These are phyloP conservation scores for Phylloporus rhodoxanthus DNA, from an alignment of 768 basidiomycete species.

Conservation along the genomic window DNA sequence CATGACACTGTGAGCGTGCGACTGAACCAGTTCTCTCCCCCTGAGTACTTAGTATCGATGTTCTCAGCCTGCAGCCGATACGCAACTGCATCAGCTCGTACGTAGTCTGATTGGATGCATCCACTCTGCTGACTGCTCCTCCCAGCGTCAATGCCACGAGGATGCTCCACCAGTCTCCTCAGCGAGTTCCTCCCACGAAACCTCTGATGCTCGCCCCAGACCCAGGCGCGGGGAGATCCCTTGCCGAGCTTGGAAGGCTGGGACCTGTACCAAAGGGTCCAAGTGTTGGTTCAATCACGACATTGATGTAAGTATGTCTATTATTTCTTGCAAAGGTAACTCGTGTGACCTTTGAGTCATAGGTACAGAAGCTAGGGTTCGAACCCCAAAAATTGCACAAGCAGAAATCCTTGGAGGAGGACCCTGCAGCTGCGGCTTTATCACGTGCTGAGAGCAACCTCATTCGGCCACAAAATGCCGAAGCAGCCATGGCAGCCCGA, in stretches of 20 bases:
- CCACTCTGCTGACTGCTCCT: too few species aligned
- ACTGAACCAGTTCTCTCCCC: background rate
- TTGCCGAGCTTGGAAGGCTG: conserved; percentile 34
- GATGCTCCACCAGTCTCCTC: background rate
- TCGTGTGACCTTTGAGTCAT: background rate
- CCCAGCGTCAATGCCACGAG: background rate
- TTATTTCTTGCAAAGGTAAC: background rate
- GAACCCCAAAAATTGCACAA: background rate
- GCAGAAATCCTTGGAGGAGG: background rate
- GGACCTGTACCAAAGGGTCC: conserved; percentile 33
- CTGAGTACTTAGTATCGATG: background rate
- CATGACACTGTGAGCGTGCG: conserved; percentile 11
- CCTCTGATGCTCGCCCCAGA: conserved; percentile 17
- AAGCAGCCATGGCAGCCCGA: conserved; percentile 10
- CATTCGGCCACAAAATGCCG: conserved; percentile 7
- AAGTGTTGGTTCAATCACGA: conserved; percentile 33
- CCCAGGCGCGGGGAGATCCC: conserved; percentile 17
- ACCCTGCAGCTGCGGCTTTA: background rate
- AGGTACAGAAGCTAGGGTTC: conserved; percentile 8
- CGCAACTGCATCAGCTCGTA: background rate
- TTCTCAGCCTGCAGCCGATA: background rate
- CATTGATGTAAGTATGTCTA: conserved; percentile 25
- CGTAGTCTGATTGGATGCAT: background rate
- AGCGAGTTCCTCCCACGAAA: background rate
- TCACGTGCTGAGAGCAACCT: background rate